phyloP scores from a whole-genome alignment of 2,329 filamentous ascomycete genomes.

The Botrytis fragariae region DNA sequence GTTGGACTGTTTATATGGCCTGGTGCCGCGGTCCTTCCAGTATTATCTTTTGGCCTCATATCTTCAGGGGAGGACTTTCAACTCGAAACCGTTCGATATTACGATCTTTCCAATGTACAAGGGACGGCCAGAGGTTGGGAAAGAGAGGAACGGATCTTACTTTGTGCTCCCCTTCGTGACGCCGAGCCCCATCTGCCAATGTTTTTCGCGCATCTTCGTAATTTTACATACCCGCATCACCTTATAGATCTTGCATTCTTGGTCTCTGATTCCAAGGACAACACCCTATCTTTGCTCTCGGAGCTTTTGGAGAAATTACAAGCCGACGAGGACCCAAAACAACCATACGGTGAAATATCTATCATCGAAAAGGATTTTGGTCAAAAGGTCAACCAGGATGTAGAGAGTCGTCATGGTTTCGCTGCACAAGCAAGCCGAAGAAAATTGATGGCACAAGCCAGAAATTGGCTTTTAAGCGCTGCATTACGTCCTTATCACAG shows the following conservation, averaged over 20 bases:
- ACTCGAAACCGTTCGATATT: constrained; percentile 94
- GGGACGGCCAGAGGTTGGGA: constrained; percentile 95
- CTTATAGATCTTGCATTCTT: constrained; percentile 95
- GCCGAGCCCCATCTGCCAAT: constrained; percentile 88
- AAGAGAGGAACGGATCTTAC: constrained; percentile 87
- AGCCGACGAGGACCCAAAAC: constrained; percentile 71
- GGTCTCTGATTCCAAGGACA: constrained; percentile 95
- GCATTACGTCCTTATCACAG: constrained; percentile 92
- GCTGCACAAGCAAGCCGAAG: constrained; percentile 89
- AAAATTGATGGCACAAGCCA: constrained; percentile 96
- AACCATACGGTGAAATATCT: constrained; percentile 91
- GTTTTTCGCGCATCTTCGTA: constrained; percentile 97
- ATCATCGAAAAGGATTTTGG: constrained; percentile 99
- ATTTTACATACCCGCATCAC: constrained; percentile 96
- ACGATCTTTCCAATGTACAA: constrained; percentile 88
- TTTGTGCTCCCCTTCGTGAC: constrained; percentile 92
- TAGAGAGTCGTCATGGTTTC: constrained; percentile 95
- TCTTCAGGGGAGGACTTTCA: constrained; percentile 68
- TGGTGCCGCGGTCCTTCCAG: constrained; percentile 58
- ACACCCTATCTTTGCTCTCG: constrained; percentile 74
- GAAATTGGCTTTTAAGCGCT: constrained; percentile 94
- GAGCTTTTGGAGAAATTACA: constrained; percentile 77
- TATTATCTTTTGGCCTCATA: constrained; percentile 67
- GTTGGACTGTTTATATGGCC: constrained; percentile 77
- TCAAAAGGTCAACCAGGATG: constrained; percentile 95